phyloP scores from a whole-genome alignment of 805 yeast genomes.

The Naumovozyma dairenensis region DNA sequence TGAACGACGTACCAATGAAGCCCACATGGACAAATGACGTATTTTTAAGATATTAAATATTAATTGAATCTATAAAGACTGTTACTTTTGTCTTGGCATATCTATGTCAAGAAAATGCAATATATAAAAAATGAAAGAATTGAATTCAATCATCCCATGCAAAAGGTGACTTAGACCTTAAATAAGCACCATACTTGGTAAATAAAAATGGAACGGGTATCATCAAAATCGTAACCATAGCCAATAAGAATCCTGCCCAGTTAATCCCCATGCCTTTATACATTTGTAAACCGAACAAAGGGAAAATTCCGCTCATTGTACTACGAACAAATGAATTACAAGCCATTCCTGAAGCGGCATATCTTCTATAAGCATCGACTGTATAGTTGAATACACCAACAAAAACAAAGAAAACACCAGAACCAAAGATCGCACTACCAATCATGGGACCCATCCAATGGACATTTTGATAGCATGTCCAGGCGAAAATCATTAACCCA shows the following conservation, averaged over 20 bases:
- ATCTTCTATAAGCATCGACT: constrained; percentile 48
- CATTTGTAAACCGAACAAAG: constrained; percentile 50
- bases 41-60: no score
- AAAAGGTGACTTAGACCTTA: constrained; percentile 38
- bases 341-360: constrained; percentile 44
- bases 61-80: no score
- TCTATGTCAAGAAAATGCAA: no score
- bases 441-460: constrained; percentile 69
- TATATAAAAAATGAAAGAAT: no score
- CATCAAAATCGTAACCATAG: constrained; percentile 39
- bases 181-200: constrained; percentile 36
- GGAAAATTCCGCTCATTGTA: constrained; percentile 46
- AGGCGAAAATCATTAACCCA: constrained; percentile 65
- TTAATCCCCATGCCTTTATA: constrained; percentile 44
- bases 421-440: constrained; percentile 67
- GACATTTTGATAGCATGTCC: constrained; percentile 51
- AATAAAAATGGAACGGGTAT: constrained; percentile 49
- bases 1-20: no score
- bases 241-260: constrained; percentile 49
- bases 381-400: constrained; percentile 59
- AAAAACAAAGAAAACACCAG: constrained; percentile 57
- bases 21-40: no score
- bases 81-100: no score
- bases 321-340: constrained; percentile 45
- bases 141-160: constrained; percentile 32